Evolutionary conservation across 2,329 filamentous ascomycete genomes (phyloP), one percentile per base, ranked within the genome.

Genomic region (Thelonectria blattea): DNA sequence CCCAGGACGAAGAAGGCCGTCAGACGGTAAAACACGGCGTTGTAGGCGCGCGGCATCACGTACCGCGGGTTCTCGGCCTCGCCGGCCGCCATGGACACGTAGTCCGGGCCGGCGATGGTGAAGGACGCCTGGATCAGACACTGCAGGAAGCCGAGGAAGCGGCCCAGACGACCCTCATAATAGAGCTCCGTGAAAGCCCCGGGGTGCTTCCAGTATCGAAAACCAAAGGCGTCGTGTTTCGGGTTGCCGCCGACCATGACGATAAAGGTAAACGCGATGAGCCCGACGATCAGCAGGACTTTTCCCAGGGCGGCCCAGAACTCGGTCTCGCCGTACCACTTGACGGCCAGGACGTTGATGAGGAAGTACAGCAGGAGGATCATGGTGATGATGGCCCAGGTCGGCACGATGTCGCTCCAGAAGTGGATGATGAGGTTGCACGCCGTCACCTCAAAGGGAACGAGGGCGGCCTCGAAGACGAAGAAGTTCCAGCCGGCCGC

Each of bases 191-290:
- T 83, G 72, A 94, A 93, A 0, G 91, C 81, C 1, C 91, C 91
- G 0, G 91, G 91, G 0, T 85, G 78, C 3, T 82, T 79, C 86
- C 87, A 90, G 73, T 84, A 87, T 0, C 74, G 83, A 72, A 94
- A 94, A 1, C 91, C 91, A 63, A 91, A 91, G 0, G 85, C 80
- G 66, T 93, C 89, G 39, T 85, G 80, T 1, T 87, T 73, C 0
- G 92, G 92, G 66, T 94, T 95, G 3, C 90, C 92, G 8, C 92
- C 92, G 1, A 95, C 78, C 88, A 95, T 94, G 65, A 88, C 86
- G 65, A 96, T 83, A 70, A 96, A 92, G 2, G 92, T 94, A 77
- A 91, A 93, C 64, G 87, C 68, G 66, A 93, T 83, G 52, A 94
- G 81, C 1, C 86, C 89, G 37, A 92, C 75, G 61, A 91, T 91